phyloP scores from a whole-genome alignment of 2,329 filamentous ascomycete genomes.

The Penicillium crustosum region DNA sequence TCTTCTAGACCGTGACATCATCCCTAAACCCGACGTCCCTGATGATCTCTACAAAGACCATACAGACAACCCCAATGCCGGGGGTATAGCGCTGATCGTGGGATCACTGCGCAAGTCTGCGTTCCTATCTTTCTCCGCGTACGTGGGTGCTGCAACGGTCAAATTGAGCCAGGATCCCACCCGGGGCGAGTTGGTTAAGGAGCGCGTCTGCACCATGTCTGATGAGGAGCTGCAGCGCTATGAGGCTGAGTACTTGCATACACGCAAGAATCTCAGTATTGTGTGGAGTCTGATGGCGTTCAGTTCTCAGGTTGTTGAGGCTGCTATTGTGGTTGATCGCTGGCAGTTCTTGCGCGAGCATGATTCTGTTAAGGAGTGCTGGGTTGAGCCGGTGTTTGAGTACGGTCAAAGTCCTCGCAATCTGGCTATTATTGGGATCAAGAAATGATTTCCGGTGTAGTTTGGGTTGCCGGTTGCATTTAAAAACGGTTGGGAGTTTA shows the following conservation, averaged over 20 bases:
- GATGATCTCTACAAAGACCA: conserved; percentile 31
- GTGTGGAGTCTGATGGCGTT: conserved; percentile 97
- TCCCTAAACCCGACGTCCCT: conserved; percentile 55
- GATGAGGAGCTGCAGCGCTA: conserved; percentile 76
- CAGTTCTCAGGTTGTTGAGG: conserved; percentile 84
- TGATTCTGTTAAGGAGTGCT: conserved; percentile 68
- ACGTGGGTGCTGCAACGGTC: conserved; percentile 74
- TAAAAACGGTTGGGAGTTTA: neutral
- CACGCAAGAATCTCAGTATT: conserved; percentile 78
- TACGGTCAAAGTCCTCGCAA: conserved; percentile 84
- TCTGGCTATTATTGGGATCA: conserved; percentile 88
- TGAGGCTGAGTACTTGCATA: conserved; percentile 60
- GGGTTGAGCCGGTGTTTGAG: conserved; percentile 94
- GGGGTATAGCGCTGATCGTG: conserved; percentile 73
- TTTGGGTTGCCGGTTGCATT: neutral
- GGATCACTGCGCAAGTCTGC: conserved; percentile 78
- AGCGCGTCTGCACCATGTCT: conserved; percentile 66
- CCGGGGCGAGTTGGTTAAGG: conserved; percentile 60
- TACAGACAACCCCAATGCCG: conserved; percentile 27
- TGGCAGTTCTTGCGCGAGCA: conserved; percentile 87
- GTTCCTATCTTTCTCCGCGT: conserved; percentile 71
- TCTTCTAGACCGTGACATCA: conserved; percentile 80
- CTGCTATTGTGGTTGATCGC: conserved; percentile 83
- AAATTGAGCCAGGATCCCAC: conserved; percentile 68
- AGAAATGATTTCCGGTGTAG: conserved; percentile 50